Evolutionary conservation across 331 rosid species (phyloP).

Genomic region (Erythrophleum ivorense): DNA sequence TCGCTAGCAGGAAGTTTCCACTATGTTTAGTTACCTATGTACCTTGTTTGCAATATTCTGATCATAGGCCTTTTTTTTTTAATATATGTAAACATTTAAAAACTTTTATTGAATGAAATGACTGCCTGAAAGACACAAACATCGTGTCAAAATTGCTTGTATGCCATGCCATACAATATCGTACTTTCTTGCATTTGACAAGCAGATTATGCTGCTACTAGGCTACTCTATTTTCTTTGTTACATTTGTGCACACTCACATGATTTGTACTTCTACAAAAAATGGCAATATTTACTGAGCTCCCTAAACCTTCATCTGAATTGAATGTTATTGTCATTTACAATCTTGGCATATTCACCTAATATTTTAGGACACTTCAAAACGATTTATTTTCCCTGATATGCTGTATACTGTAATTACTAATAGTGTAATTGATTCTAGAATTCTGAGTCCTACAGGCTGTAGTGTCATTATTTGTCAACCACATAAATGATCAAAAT

Average conservation of each 20-base stretch:
- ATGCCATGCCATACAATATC: conserved; percentile 2
- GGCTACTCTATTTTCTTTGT: neutral
- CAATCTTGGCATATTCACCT: neutral
- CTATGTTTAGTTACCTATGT: neutral
- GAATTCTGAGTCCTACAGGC: neutral
- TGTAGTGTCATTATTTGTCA: neutral
- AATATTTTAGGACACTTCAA: neutral
- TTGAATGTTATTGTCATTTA: neutral
- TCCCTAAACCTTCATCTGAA: neutral
- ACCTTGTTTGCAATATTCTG: neutral
- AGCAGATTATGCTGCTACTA: conserved; percentile 33
- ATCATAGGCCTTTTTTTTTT: neutral
- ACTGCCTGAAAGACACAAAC: neutral
- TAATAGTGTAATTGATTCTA: neutral
- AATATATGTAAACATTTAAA: too few species aligned
- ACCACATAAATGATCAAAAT: neutral
- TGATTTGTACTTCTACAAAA: neutral
- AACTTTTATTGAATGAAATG: conserved; percentile 18
- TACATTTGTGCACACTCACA: too few species aligned
- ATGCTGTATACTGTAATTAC: neutral
- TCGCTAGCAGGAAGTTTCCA: neutral
- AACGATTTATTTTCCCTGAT: neutral
- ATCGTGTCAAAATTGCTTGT: conserved; percentile 11
- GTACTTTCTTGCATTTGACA: conserved; percentile 23
- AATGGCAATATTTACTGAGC: neutral